Conservation (phyloP, 164 flowering plant genomes). For the Akebia trifoliata region DNA sequence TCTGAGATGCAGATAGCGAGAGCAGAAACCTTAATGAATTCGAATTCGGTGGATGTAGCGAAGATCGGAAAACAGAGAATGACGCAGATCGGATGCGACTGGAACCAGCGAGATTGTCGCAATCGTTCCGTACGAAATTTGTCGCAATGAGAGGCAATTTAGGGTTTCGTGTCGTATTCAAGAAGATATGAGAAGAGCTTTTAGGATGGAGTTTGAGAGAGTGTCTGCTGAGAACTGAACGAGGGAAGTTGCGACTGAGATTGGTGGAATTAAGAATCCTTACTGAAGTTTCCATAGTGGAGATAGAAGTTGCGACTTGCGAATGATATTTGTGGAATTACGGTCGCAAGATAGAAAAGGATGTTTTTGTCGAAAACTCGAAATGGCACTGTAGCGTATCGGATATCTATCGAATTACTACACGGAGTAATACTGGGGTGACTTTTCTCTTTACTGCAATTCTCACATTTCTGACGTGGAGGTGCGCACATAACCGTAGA, state of each 20-base stretch:
- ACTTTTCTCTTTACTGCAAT: too few species aligned
- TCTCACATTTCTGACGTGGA: too few species aligned
- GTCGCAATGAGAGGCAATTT: slow-evolving; percentile 10
- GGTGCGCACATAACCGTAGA: too few species aligned
- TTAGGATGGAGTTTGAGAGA: background rate
- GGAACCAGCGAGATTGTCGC: background rate
- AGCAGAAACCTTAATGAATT: slow-evolving; percentile 16
- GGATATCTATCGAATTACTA: too few species aligned
- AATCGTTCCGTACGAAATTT: background rate
- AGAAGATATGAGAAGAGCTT: background rate
- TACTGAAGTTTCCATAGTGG: slow-evolving; percentile 50
- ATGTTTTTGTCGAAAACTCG: too few species aligned
- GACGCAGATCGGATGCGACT: slow-evolving; percentile 7
- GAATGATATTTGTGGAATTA: background rate
- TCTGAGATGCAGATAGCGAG: slow-evolving; percentile 23
- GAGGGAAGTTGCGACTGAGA: slow-evolving; percentile 12
- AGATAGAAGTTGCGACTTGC: background rate
- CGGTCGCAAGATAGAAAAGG: background rate
- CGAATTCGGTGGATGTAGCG: slow-evolving; percentile 2
- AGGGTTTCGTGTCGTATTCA: slow-evolving; percentile 1
- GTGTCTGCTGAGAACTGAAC: slow-evolving; percentile 1
- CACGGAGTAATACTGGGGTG: too few species aligned
- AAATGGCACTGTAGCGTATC: too few species aligned
- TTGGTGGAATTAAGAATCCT: slow-evolving; percentile 10
- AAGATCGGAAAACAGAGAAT: background rate